Conservation (phyloP, 148 eudicot genomes). For the Silene conica region DNA sequence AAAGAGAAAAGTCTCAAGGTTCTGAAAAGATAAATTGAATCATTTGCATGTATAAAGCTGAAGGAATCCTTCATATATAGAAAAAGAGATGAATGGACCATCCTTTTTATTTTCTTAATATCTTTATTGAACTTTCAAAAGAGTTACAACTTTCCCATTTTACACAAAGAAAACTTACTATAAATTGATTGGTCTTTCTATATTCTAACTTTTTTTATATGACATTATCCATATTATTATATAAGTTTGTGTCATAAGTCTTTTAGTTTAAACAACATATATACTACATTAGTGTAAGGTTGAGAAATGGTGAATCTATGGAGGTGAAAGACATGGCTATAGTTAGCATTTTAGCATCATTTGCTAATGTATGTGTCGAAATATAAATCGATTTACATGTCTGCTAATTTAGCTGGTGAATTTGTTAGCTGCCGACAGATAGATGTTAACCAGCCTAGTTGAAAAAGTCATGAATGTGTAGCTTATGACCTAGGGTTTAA, state of each 20-base stretch:
- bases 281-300: neutral
- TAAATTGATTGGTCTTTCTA: slow-evolving; percentile 12
- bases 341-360: neutral
- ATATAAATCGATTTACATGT: neutral
- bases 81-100: slow-evolving; percentile 25
- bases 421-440: too few relatives aligned
- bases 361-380: neutral
- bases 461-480: too few relatives aligned
- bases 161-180: slow-evolving; percentile 16
- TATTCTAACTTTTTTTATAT: slow-evolving; percentile 9
- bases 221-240: slow-evolving; percentile 1
- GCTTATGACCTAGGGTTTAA: too few relatives aligned
- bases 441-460: too few relatives aligned
- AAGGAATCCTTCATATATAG: slow-evolving; percentile 32
- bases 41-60: slow-evolving; percentile 54
- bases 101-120: slow-evolving; percentile 25
- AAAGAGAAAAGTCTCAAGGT: slow-evolving; percentile 26
- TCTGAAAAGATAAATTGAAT: slow-evolving; percentile 35
- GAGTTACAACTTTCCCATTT: slow-evolving; percentile 22
- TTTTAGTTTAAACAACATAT: neutral
- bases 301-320: neutral
- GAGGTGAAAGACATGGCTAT: slow-evolving; percentile 2
- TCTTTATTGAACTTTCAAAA: slow-evolving; percentile 9
- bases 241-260: neutral
- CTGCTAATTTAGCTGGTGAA: neutral